Evolutionary conservation across 1,284 basidiomycete genomes (phyloP).

Genomic region (Austroboletus novae-zelandiae): DNA sequence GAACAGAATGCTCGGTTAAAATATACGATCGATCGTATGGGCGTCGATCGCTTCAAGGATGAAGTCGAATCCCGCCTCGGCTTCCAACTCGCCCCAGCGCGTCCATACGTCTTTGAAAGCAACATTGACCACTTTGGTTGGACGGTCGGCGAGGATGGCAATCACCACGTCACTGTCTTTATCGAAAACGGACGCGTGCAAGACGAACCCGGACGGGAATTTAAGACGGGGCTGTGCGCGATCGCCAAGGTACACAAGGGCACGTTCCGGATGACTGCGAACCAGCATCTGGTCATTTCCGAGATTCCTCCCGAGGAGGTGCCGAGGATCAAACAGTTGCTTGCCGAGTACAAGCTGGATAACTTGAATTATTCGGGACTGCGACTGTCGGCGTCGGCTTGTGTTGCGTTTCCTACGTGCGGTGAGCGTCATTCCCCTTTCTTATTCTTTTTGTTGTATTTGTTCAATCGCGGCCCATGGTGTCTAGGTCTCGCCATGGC

Average conservation of each 20-base stretch:
- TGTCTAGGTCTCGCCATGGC: constrained; percentile 84
- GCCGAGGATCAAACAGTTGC: constrained; percentile 73
- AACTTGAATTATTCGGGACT: constrained; percentile 82
- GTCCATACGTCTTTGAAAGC: constrained; percentile 80
- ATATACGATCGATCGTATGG: constrained; percentile 97
- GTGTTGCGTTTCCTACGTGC: constrained; percentile 98
- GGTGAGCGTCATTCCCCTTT: constrained; percentile 39
- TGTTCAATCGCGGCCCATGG: constrained; percentile 2
- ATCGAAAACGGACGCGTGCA: constrained; percentile 98
- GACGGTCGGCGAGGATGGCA: constrained; percentile 84
- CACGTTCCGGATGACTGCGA: constrained; percentile 88
- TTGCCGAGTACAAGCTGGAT: constrained; percentile 90
- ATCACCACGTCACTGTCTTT: constrained; percentile 91
- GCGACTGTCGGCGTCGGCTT: constrained; percentile 86
- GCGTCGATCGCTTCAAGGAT: constrained; percentile 79
- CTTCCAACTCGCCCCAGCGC: constrained; percentile 71
- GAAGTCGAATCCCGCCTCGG: constrained; percentile 92
- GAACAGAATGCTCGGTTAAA: constrained; percentile 85
- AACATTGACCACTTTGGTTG: constrained; percentile 97
- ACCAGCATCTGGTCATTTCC: constrained; percentile 92
- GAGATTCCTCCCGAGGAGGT: constrained; percentile 78
- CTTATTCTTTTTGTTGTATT: background rate
- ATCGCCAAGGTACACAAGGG: constrained; percentile 95
- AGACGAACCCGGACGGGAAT: constrained; percentile 86
- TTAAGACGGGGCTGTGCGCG: constrained; percentile 92